Evolutionary conservation across 225 moss, liverwort and hornwort species (phyloP).

Genomic region (Physcomitrium patens): DNA sequence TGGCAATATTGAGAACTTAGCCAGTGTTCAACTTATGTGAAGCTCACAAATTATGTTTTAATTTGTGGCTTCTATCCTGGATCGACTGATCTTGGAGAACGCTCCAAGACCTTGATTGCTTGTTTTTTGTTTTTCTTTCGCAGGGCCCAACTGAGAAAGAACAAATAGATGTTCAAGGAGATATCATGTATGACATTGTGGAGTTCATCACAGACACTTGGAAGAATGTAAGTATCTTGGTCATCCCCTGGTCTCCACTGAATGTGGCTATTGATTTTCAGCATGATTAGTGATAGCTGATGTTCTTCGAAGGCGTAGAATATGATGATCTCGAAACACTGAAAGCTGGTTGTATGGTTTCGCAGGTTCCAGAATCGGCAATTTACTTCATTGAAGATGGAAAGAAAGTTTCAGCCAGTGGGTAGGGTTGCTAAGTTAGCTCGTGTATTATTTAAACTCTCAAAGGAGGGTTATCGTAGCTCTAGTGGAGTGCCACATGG

Average conservation of each 20-base stretch:
- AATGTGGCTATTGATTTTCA: constrained; percentile 3
- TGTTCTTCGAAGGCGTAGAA: neutral
- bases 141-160: constrained; percentile 99
- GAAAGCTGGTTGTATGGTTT: neutral
- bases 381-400: constrained; percentile 97
- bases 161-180: constrained; percentile 99
- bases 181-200: constrained; percentile 96
- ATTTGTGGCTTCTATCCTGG: neutral
- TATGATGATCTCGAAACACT: constrained; percentile 17
- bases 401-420: constrained; percentile 82
- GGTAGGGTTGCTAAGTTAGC: constrained; percentile 45
- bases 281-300: constrained; percentile 3
- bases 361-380: constrained; percentile 90
- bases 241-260: neutral
- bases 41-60: neutral
- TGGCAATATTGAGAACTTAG: neutral
- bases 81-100: neutral
- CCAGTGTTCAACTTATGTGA: neutral
- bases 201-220: constrained; percentile 98
- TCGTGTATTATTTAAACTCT: constrained; percentile 20
- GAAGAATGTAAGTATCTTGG: constrained; percentile 70
- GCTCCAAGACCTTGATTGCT: neutral
- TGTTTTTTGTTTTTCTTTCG: constrained; percentile 16
- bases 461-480: constrained; percentile 29
- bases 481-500: constrained; percentile 41